Evolutionary conservation across 768 basidiomycete genomes (phyloP), one percentile per base, ranked within the genome.

Genomic region (Macrolepiota albuminosa): DNA sequence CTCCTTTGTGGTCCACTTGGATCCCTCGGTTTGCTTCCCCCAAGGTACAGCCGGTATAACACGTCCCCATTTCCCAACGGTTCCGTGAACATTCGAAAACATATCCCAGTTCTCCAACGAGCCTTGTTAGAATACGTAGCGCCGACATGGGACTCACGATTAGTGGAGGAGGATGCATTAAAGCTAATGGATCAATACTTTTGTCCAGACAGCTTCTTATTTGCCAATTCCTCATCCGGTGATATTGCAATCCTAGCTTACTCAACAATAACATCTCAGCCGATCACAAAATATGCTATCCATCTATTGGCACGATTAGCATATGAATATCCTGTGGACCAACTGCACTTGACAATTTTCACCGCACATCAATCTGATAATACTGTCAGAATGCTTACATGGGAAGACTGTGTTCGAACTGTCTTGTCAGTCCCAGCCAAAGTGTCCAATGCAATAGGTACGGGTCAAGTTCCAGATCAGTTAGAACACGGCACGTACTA

Each of bases 401-500:
- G 95, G 95, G 89, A 91, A 63, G 88, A 93, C 64, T 84, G 81
- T 63, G 82, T 95, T 26, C 83, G 82, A 36, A 80, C 83, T 59
- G 56, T 87, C 2, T 76, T 86, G 53, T 77, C 83, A 16, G 72
- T 95, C 8, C 93, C 95, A 37, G 76, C 77, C n/a, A 93, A 86
- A 71, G 84, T 89, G 8, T 87, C 89, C 26, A 97, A 98, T 72
- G 81, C 82, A 2, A 70, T 86, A 37, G 76, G 74, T 51, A 40
- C 18, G 24, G 74, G 75, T 33, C 67, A 64, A 4, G 66, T 81
- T 2, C 88, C 88, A 1, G 60, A 66, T 18, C 68, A 63, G 18
- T 72, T 97, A 48, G 80, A 85, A 67, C 77, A 84, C 62, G 81
- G 80, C 18, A 63, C 66, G 5, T 91, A 88, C 71, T 82, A 84